Evolutionary conservation across 164 flowering plant species (phyloP).

Genomic region (Umbellularia californica): DNA sequence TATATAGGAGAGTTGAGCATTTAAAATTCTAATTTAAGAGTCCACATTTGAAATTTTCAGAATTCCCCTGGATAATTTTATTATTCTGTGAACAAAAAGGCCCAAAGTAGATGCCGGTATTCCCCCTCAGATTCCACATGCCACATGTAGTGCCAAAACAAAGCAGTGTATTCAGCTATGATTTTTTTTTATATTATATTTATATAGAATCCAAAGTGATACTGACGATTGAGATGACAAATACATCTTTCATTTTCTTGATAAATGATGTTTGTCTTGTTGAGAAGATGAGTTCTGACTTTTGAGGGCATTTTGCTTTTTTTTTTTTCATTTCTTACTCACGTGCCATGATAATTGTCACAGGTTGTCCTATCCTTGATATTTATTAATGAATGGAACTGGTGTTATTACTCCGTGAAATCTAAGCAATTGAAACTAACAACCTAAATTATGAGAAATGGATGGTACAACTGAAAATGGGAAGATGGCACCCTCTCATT

Average conservation of each 20-base stretch:
- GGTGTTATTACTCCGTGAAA: not conserved
- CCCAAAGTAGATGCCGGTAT: too few species aligned
- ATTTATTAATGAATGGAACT: not conserved
- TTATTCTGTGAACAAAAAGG: too few species aligned
- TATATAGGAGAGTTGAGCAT: too few species aligned
- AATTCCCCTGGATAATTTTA: too few species aligned
- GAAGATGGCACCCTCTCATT: not conserved
- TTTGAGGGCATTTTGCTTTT: not conserved
- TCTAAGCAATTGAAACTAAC: constrained; percentile 4
- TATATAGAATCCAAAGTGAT: not conserved
- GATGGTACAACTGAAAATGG: not conserved
- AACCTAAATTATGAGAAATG: constrained; percentile 4
- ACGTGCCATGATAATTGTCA: not conserved
- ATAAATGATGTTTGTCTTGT: not conserved
- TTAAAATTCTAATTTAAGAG: too few species aligned
- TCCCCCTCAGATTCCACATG: not conserved
- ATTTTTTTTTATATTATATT: too few species aligned
- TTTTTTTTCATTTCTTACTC: not conserved
- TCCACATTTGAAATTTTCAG: rapidly evolving
- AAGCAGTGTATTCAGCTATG: not conserved
- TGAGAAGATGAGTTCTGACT: not conserved
- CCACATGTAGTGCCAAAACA: not conserved
- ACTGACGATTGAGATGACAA: not conserved
- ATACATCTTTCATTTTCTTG: not conserved
- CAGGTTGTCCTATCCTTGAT: not conserved